These are phyloP conservation scores for Bonia amplexicaulis DNA, from an alignment of 176 grass and related monocot genomes.

Conservation along the genomic window DNA sequence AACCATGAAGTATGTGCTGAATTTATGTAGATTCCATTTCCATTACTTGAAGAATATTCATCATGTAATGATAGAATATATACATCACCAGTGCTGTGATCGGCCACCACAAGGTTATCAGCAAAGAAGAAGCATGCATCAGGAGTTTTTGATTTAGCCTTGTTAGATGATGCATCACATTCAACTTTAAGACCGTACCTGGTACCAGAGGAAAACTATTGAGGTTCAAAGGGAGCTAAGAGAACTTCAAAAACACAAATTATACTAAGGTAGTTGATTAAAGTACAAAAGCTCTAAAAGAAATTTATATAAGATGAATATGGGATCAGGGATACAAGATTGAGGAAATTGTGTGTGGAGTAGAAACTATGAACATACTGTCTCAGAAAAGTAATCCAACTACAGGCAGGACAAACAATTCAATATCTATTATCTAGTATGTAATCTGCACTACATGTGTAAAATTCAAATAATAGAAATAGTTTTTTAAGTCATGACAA, in stretches of 20 bases:
- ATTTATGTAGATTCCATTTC: slow-evolving; percentile 13
- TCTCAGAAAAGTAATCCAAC: not conserved
- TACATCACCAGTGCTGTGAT: slow-evolving; percentile 73
- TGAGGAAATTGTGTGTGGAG: not conserved
- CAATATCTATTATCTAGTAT: not conserved
- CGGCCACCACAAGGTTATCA: slow-evolving; percentile 71
- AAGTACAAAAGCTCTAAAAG: not conserved
- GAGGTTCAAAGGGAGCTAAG: not conserved
- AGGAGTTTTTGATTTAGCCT: slow-evolving; percentile 70
- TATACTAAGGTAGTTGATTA: not conserved
- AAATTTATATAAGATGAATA: not conserved
- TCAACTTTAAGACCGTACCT: slow-evolving; percentile 96
- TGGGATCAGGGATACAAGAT: not conserved
- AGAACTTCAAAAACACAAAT: not conserved
- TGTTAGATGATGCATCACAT: slow-evolving; percentile 81
- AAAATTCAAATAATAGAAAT: not conserved
- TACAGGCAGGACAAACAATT: not conserved
- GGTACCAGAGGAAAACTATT: slow-evolving; percentile 18
- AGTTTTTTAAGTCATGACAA: not conserved
- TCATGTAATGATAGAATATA: slow-evolving; percentile 73
- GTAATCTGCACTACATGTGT: not conserved
- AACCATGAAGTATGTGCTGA: slow-evolving; percentile 55
- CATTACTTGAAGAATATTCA: slow-evolving; percentile 33
- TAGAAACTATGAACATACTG: not conserved
- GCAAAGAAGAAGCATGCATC: slow-evolving; percentile 96